These are phyloP conservation scores for Penicillium brasilianum DNA, from an alignment of 2,329 filamentous ascomycete species.

Conservation along the genomic window DNA sequence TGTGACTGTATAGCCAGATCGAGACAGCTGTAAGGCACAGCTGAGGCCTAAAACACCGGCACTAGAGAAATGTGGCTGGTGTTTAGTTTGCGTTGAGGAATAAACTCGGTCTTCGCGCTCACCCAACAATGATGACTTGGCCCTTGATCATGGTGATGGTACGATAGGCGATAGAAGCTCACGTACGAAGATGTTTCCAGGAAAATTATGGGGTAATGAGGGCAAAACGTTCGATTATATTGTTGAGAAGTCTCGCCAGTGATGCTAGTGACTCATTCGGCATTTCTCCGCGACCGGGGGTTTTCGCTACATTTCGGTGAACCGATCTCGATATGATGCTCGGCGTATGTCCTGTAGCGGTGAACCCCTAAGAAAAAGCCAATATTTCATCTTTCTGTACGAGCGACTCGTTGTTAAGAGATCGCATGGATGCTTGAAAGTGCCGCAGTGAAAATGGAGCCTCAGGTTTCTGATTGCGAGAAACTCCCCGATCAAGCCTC, in stretches of 20 bases:
- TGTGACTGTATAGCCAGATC: neutral
- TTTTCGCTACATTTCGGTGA: neutral
- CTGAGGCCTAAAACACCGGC: slow-evolving; percentile 10
- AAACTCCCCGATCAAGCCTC: neutral
- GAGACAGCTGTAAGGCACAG: slow-evolving; percentile 6
- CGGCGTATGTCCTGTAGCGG: neutral
- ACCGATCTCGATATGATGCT: neutral
- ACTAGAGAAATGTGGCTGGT: slow-evolving; percentile 20
- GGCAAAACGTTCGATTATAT: neutral
- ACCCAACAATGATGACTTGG: slow-evolving; percentile 8
- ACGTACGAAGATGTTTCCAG: neutral
- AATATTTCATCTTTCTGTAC: neutral
- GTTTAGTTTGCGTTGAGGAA: neutral
- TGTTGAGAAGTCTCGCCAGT: neutral
- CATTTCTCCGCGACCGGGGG: neutral
- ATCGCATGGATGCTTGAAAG: neutral
- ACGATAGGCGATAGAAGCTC: too few relatives aligned
- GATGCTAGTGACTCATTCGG: neutral
- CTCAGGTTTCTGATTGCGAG: neutral
- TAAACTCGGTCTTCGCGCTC: neutral
- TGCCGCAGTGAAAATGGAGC: neutral
- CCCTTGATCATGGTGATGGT: neutral
- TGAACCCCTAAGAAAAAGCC: too few relatives aligned
- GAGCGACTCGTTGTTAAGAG: neutral
- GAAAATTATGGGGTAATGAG: neutral